phyloP scores from a whole-genome alignment of 768 basidiomycete genomes.

The Leccinum disarticulatum region DNA sequence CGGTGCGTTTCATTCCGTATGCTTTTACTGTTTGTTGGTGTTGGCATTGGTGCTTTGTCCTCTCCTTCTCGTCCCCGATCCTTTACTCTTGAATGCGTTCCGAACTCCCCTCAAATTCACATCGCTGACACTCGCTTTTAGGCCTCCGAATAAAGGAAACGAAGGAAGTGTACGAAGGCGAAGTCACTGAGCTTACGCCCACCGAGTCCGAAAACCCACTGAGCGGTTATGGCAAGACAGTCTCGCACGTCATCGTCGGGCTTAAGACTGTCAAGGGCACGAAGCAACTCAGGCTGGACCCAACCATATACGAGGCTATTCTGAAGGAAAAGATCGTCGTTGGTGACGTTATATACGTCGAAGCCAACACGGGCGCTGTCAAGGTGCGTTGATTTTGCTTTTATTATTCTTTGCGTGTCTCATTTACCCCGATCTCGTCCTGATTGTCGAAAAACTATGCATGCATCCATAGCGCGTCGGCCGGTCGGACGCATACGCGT shows the following conservation, averaged over 20 bases:
- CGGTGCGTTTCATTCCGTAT: slow-evolving; percentile 57
- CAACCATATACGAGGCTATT: slow-evolving; percentile 95
- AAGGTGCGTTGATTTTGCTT: slow-evolving; percentile 53
- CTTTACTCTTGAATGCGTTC: background rate
- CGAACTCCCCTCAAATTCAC: background rate
- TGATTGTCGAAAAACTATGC: slow-evolving; percentile 1
- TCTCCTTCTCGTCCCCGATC: background rate
- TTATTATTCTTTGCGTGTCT: background rate
- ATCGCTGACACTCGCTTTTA: background rate
- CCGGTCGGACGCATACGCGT: slow-evolving; percentile 95
- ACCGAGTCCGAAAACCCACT: slow-evolving; percentile 96
- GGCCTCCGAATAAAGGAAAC: slow-evolving; percentile 98
- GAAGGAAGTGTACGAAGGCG: slow-evolving; percentile 98
- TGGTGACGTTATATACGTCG: slow-evolving; percentile 96
- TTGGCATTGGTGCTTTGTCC: background rate
- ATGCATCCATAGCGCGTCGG: slow-evolving; percentile 74
- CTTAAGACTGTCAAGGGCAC: slow-evolving; percentile 93
- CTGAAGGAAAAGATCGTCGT: slow-evolving; percentile 96
- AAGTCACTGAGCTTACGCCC: slow-evolving; percentile 96
- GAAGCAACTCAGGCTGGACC: slow-evolving; percentile 92
- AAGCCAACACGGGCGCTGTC: slow-evolving; percentile 91
- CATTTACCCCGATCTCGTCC: background rate
- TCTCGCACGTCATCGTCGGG: slow-evolving; percentile 95
- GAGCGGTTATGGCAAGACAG: slow-evolving; percentile 96
- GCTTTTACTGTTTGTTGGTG: background rate